A percentile compares a stretch with the other conserved stretches of the same genome.
Conservation (phyloP, 2,329 filamentous ascomycete genomes). For the Chaetothyriales sp. region DNA sequence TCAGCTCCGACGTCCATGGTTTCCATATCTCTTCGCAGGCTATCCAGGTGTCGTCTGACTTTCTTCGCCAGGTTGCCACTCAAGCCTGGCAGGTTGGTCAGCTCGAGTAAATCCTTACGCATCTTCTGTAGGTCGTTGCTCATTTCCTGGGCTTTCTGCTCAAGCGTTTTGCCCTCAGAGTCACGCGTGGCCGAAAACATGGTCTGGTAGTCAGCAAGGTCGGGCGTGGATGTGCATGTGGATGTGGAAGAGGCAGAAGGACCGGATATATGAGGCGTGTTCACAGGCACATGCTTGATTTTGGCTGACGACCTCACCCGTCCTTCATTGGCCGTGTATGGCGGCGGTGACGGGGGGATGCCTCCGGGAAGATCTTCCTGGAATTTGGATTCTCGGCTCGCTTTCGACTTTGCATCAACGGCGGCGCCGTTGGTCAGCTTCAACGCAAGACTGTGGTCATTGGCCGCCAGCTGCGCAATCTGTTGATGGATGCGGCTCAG, state of each 20-base stretch:
- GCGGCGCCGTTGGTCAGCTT: not conserved
- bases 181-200: not conserved
- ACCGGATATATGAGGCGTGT: not conserved
- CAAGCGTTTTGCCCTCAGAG: not conserved
- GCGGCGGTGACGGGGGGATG: not conserved
- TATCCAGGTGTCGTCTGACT: not conserved
- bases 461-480: not conserved
- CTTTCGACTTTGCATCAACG: not conserved
- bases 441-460: not conserved
- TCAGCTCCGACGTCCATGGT: not conserved
- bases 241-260: not conserved
- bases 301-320: not conserved
- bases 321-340: constrained; percentile 1
- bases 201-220: not conserved
- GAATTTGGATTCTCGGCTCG: constrained; percentile 1
- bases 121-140: not conserved
- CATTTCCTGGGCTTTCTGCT: not conserved
- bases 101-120: not conserved
- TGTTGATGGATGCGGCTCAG: not conserved
- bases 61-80: not conserved
- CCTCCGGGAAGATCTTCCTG: not conserved
- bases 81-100: not conserved
- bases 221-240: not conserved
- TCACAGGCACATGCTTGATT: constrained; percentile 1
- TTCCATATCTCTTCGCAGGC: not conserved